Evolutionary conservation across 1,284 basidiomycete species (phyloP).

Genomic region (Ceratobasidium sp.): DNA sequence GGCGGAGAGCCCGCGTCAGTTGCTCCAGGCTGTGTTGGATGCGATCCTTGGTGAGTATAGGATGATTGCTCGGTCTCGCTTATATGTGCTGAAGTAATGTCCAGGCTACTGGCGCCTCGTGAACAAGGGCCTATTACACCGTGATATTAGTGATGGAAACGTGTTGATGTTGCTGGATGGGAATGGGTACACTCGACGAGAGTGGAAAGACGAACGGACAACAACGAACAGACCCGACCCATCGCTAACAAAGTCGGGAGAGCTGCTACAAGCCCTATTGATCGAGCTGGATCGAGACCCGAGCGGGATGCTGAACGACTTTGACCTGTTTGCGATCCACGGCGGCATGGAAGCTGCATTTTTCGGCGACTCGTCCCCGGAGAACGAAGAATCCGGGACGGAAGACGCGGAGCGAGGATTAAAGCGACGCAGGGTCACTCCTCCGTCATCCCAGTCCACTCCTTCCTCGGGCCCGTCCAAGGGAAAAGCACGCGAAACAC

Average conservation of each 20-base stretch:
- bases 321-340: not conserved
- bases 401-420: not conserved
- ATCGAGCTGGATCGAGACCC: not conserved
- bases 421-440: not conserved
- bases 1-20: not conserved
- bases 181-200: not conserved
- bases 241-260: not conserved
- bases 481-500: not conserved
- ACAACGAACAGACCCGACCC: not conserved
- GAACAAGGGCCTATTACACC: conserved; percentile 5
- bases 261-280: not conserved
- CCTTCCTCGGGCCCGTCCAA: not conserved
- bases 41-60: conserved; percentile 1
- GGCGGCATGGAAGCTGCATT: not conserved
- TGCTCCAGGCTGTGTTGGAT: not conserved
- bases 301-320: conserved; percentile 4
- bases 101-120: conserved; percentile 8
- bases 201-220: not conserved
- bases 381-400: not conserved
- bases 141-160: conserved; percentile 11
- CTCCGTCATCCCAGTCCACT: too few species aligned
- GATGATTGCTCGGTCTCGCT: too few species aligned
- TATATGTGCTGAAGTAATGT: too few species aligned
- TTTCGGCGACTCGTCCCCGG: too few species aligned
- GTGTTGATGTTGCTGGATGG: not conserved